These are phyloP conservation scores for Jacaranda mimosifolia DNA, from an alignment of 257 asterid genomes.

Conservation along the genomic window DNA sequence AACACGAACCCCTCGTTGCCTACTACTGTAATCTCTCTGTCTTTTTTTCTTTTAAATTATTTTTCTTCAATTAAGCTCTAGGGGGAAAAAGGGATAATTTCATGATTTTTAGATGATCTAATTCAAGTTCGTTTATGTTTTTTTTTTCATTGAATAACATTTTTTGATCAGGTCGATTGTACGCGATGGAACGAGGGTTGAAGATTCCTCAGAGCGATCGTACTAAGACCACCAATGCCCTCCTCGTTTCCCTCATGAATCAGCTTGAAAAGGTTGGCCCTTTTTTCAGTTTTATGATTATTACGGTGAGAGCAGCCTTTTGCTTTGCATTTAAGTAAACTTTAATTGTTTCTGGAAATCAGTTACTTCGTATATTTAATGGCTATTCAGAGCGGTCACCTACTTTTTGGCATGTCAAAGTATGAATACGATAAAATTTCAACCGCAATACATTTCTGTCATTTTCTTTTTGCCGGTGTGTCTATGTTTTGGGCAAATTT, in stretches of 20 bases:
- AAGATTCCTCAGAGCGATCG: conserved; percentile 84
- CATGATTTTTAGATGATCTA: not conserved
- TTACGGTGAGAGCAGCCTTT: conserved; percentile 9
- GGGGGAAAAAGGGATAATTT: not conserved
- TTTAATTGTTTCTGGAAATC: not conserved
- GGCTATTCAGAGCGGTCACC: not conserved
- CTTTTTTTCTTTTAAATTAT: not conserved
- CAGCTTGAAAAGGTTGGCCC: conserved; percentile 89
- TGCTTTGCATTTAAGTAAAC: not conserved
- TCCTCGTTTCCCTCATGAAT: conserved; percentile 85
- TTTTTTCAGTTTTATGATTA: not conserved
- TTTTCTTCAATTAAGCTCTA: not conserved
- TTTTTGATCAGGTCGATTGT: conserved; percentile 77
- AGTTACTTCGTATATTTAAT: not conserved
- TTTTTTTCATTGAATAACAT: not conserved
- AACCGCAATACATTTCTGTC: not conserved
- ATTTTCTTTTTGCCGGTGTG: not conserved
- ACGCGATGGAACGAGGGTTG: conserved; percentile 97
- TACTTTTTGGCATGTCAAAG: not conserved
- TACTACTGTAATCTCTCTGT: conserved; percentile 52
- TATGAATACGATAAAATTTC: too few species aligned
- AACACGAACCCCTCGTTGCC: conserved; percentile 63
- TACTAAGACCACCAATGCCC: conserved; percentile 78
- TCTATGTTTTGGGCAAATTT: not conserved
- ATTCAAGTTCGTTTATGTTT: not conserved